phyloP scores from a whole-genome alignment of 148 eudicot species.

The Gaultheria prostrata region DNA sequence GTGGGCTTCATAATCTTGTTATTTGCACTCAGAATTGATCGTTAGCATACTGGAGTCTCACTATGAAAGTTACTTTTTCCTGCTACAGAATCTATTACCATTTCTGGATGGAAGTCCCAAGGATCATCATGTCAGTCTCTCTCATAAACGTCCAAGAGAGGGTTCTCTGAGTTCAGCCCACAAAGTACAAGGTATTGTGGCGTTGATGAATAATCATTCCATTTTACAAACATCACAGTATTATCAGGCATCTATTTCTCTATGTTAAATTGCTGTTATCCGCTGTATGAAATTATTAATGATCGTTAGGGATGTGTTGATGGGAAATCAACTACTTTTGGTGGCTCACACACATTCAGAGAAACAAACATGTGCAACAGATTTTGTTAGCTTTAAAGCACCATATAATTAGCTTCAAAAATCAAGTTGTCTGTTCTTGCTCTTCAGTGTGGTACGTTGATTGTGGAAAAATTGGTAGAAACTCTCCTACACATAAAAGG shows the following conservation, averaged over 20 bases:
- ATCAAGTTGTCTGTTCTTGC: neutral
- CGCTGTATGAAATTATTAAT: neutral
- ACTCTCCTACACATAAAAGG: neutral
- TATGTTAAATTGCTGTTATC: neutral
- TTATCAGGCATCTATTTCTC: neutral
- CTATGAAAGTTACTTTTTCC: neutral
- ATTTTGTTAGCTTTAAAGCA: too few relatives aligned
- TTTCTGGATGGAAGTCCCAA: conserved; percentile 85
- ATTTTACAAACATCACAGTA: neutral
- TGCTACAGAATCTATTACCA: conserved; percentile 67
- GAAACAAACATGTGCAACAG: neutral
- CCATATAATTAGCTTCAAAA: too few relatives aligned
- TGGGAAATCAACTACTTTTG: neutral
- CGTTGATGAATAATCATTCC: neutral
- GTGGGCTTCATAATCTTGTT: neutral
- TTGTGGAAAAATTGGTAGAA: neutral
- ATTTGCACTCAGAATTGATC: neutral
- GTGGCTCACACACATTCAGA: neutral
- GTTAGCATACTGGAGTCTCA: conserved; percentile 1
- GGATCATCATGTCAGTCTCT: conserved; percentile 52
- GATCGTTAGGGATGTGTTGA: neutral
- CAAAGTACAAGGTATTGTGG: conserved; percentile 43
- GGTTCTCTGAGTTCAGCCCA: conserved; percentile 43
- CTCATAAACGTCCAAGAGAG: conserved; percentile 87
- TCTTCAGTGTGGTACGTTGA: neutral